These are phyloP conservation scores for Kuraishia capsulata DNA, from an alignment of 805 yeast species.

Conservation along the genomic window DNA sequence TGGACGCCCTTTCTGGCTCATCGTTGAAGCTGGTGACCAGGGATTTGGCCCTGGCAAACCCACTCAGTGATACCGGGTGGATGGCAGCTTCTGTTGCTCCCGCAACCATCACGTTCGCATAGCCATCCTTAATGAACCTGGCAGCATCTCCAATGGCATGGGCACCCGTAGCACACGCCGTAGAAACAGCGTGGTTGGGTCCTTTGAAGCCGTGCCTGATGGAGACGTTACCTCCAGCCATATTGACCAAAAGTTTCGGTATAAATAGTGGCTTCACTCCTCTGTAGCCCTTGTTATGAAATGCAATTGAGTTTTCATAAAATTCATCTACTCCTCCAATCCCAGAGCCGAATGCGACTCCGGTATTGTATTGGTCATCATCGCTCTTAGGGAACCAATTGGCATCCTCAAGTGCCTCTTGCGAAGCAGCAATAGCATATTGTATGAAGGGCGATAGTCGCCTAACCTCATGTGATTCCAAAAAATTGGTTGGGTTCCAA, in stretches of 20 bases:
- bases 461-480: slow-evolving; percentile 40
- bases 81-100: slow-evolving; percentile 91
- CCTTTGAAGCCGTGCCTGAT: slow-evolving; percentile 73
- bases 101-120: slow-evolving; percentile 81
- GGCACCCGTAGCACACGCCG: slow-evolving; percentile 96
- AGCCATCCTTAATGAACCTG: slow-evolving; percentile 68
- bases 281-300: slow-evolving; percentile 44
- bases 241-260: slow-evolving; percentile 75
- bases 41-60: slow-evolving; percentile 85
- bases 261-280: slow-evolving; percentile 80
- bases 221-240: slow-evolving; percentile 91
- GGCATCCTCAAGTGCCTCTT: slow-evolving; percentile 71
- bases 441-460: slow-evolving; percentile 68
- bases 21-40: slow-evolving; percentile 58
- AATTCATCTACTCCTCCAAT: slow-evolving; percentile 79
- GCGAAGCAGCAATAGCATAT: slow-evolving; percentile 67
- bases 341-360: slow-evolving; percentile 90
- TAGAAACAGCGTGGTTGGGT: slow-evolving; percentile 79
- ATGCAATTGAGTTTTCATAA: slow-evolving; percentile 51
- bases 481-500: slow-evolving; percentile 46
- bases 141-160: slow-evolving; percentile 92
- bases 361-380: slow-evolving; percentile 31
- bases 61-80: slow-evolving; percentile 82
- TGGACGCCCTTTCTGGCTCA: slow-evolving; percentile 54
- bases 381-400: slow-evolving; percentile 32